Base-by-base conservation (phyloP, 176 grass and related monocot genomes). In the Triticum monococcum region DNA sequence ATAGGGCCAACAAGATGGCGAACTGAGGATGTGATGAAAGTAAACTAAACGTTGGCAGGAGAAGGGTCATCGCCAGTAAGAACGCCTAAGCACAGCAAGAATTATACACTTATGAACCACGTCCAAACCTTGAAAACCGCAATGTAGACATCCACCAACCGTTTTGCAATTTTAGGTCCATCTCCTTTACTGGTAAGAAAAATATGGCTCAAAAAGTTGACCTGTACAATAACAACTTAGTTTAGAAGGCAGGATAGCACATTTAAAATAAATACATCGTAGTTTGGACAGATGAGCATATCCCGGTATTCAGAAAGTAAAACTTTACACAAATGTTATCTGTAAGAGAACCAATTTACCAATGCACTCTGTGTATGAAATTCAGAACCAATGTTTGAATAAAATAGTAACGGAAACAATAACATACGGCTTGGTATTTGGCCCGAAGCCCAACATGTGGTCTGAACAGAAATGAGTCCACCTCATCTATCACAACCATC, bases 371-470 rank as follows among this genome's bases (percentile, higher is more conserved):
- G 41, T 28, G 65, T 67, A 25, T 57, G 14, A 66, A 4, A n/a
- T 64, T 78, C 25, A 43, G 13, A 90, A 78, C 71, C 64, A 79
- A 77, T 69, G 70, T 30, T 68, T 79, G 6, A 16, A 46, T 74
- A 73, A 78, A 84, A 84, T 61, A 56, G 60, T 31, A 86, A 12
- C 36, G 75, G 56, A 20, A 68, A 92, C 22, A 81, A 54, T 59
- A 85, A 90, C 93, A 89, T 98, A 98, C 96, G 81, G 96, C 96
- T 84, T 95, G 91, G 81, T 98, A 98, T 81, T 98, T 95, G 79
- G 93, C 93, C 75, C 86, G 91, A 88, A 95, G 69, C 40, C 91
- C 88, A 79, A 98, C 92, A 95, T 94, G 90, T 36, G 96, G 93
- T 67, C 96, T 91, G 81, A 98, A 98, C 77, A 98, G 85, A 90